Evolutionary conservation across 805 yeast species (phyloP).

Genomic region (Isabelozyma pseudorhagii): DNA sequence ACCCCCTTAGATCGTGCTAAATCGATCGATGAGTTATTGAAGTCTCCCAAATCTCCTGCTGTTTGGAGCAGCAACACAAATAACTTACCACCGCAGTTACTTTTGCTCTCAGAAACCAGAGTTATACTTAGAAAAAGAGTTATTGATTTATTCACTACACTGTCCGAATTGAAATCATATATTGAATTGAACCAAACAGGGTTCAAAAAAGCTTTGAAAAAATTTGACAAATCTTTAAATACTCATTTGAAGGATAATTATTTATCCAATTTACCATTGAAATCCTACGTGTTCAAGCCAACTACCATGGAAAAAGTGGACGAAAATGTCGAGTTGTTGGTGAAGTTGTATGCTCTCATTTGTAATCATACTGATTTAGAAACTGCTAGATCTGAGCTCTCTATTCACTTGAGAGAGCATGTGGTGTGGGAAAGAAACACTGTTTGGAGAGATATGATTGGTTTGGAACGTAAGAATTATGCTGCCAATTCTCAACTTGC

Average conservation of each 20-base stretch:
- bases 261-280: constrained; percentile 43
- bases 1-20: constrained; percentile 7
- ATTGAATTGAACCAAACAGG: constrained; percentile 53
- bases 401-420: constrained; percentile 53
- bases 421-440: constrained; percentile 57
- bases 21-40: constrained; percentile 34
- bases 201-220: constrained; percentile 50
- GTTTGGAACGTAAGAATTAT: constrained; percentile 75
- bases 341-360: constrained; percentile 36
- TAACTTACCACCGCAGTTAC: constrained; percentile 29
- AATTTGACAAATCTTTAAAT: constrained; percentile 50
- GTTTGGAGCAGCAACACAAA: constrained; percentile 26
- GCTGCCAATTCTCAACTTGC: constrained; percentile 47
- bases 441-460: constrained; percentile 57
- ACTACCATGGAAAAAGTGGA: constrained; percentile 28
- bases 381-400: constrained; percentile 50
- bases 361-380: constrained; percentile 41
- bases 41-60: constrained; percentile 32
- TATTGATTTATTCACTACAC: constrained; percentile 41
- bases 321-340: constrained; percentile 28
- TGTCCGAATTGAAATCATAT: constrained; percentile 48
- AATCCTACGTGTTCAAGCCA: constrained; percentile 37
- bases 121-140: constrained; percentile 45
- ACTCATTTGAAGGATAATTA: constrained; percentile 41
- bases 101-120: constrained; percentile 47